These are phyloP conservation scores for Alternaria incomplexa DNA, from an alignment of 2,329 filamentous ascomycete species.

Conservation along the genomic window DNA sequence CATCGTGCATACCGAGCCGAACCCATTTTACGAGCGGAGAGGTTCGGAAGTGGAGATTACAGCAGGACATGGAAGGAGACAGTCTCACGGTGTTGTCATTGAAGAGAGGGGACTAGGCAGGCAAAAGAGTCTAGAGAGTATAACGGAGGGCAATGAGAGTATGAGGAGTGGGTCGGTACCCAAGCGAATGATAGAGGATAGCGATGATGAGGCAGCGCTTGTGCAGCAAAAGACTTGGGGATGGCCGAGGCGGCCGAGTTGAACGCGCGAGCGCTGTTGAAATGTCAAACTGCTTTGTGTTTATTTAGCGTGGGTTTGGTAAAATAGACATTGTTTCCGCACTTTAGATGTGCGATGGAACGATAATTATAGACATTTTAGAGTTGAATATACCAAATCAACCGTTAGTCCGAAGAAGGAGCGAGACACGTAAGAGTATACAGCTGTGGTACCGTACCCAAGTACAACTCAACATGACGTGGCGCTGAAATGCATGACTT, in stretches of 20 bases:
- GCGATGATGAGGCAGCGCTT: conserved; percentile 33
- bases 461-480: neutral
- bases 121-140: conserved; percentile 30
- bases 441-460: neutral
- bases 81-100: conserved; percentile 8
- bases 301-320: neutral
- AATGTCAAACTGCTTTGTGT: neutral
- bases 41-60: conserved; percentile 18
- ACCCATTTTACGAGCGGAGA: conserved; percentile 19
- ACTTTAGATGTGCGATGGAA: neutral
- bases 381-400: neutral
- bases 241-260: conserved; percentile 11
- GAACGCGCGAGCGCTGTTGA: neutral
- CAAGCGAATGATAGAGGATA: conserved; percentile 21
- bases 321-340: neutral
- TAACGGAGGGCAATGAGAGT: conserved; percentile 30
- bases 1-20: conserved; percentile 31
- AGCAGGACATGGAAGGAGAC: conserved; percentile 3
- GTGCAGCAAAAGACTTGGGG: conserved; percentile 15
- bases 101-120: conserved; percentile 16
- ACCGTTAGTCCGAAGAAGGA: neutral
- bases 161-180: conserved; percentile 23
- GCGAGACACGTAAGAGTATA: neutral
- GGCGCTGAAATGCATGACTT: neutral
- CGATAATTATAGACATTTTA: neutral